Evolutionary conservation across 2,329 filamentous ascomycete genomes (phyloP).

Genomic region (Exophiala sp.): DNA sequence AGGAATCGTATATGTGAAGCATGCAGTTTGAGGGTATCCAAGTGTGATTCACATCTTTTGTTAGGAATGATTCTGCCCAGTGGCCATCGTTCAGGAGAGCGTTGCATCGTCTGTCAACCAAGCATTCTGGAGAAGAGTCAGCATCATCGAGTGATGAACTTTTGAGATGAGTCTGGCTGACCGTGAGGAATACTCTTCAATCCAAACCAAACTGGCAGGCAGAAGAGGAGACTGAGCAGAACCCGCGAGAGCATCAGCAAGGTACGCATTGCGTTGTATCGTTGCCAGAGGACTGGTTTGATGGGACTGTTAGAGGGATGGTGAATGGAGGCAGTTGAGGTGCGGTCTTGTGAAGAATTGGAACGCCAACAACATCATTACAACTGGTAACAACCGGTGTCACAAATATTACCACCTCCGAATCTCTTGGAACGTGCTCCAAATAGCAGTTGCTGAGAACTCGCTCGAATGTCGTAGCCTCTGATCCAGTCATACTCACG

Average conservation of each 20-base stretch:
- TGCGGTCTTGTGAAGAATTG: no score
- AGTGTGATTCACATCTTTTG: constrained; percentile 33
- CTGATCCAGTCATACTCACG: no score
- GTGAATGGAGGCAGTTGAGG: no score
- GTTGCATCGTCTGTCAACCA: constrained; percentile 44
- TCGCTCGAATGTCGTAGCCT: no score
- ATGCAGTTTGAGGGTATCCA: constrained; percentile 62
- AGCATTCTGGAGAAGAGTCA: background rate
- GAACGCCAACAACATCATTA: no score
- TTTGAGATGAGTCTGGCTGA: background rate
- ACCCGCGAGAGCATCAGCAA: background rate
- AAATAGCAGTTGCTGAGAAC: no score
- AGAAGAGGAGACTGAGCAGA: background rate
- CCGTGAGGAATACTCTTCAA: constrained; percentile 6
- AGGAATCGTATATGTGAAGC: constrained; percentile 52
- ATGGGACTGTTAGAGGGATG: no score
- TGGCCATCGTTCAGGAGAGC: constrained; percentile 51
- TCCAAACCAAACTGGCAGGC: background rate
- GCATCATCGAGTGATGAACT: background rate
- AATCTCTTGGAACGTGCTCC: no score
- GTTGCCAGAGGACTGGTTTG: background rate
- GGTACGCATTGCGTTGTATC: background rate
- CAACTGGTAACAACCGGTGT: no score
- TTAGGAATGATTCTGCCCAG: constrained; percentile 43
- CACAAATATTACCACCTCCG: no score